Evolutionary conservation across 2,329 filamentous ascomycete genomes (phyloP).

Genomic region (Exophiala oligosperma): DNA sequence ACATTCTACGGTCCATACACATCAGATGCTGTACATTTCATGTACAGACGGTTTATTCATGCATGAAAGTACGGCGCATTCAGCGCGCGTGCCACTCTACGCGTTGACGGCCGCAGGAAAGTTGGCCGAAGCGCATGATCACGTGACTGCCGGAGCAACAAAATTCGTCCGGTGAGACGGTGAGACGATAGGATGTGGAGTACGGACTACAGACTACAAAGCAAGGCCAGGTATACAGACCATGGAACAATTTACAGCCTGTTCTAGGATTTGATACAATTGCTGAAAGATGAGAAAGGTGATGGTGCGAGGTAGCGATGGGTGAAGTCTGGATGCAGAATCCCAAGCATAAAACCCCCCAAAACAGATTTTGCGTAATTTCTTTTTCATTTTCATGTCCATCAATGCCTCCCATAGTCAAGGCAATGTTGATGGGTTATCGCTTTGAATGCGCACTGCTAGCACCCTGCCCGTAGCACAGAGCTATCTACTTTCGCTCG

Average conservation of each 20-base stretch:
- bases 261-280: too few species aligned
- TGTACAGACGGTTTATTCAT: too few species aligned
- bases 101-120: background rate
- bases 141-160: background rate
- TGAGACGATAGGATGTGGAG: background rate
- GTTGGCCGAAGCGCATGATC: background rate
- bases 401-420: background rate
- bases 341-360: too few species aligned
- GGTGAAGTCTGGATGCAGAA: background rate
- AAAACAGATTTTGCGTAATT: background rate
- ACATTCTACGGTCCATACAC: too few species aligned
- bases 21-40: too few species aligned
- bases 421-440: background rate
- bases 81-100: background rate
- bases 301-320: too few species aligned
- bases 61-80: too few species aligned
- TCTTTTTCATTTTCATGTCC: constrained; percentile 1
- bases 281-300: too few species aligned
- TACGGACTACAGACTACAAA: background rate
- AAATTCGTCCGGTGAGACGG: background rate
- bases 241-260: too few species aligned
- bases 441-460: background rate
- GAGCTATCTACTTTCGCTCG: background rate
- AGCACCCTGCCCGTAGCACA: background rate
- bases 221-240: too few species aligned